A percentile compares a stretch with the other conserved stretches of the same genome.
Evolutionary conservation across 2,329 filamentous ascomycete species (phyloP).

Genomic region (Colletotrichum caudatum): DNA sequence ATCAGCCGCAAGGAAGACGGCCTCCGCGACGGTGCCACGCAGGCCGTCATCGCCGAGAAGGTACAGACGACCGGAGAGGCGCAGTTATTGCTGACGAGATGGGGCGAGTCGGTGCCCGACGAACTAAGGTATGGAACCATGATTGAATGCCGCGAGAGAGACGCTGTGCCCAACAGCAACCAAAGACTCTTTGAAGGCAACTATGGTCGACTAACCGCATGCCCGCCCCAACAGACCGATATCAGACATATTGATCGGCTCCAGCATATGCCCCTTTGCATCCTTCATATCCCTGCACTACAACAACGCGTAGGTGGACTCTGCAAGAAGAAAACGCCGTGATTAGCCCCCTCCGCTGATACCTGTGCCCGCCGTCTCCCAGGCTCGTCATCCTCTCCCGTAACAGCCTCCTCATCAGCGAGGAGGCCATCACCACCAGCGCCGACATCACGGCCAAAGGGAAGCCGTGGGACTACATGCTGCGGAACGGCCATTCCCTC

Average conservation of each 20-base stretch:
- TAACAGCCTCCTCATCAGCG: constrained; percentile 36
- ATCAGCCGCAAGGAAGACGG: constrained; percentile 32
- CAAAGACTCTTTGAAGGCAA: too few species aligned
- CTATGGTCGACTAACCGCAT: background rate
- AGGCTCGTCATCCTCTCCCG: constrained; percentile 27
- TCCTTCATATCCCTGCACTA: constrained; percentile 33
- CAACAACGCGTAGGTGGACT: constrained; percentile 20
- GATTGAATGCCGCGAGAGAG: background rate
- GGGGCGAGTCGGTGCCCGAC: constrained; percentile 35
- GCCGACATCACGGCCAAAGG: constrained; percentile 32
- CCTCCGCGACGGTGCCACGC: background rate
- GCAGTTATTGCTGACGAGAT: constrained; percentile 30
- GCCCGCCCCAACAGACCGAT: constrained; percentile 6
- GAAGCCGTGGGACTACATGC: constrained; percentile 34
- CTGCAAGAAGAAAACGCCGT: background rate
- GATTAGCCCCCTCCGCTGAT: background rate
- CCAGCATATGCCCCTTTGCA: constrained; percentile 28
- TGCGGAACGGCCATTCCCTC: constrained; percentile 30
- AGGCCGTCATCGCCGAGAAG: constrained; percentile 32
- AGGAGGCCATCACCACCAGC: constrained; percentile 23
- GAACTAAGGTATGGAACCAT: constrained; percentile 22
- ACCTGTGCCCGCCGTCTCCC: accelerated
- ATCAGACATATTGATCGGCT: constrained; percentile 36
- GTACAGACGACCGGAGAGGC: constrained; percentile 33
- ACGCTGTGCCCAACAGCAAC: background rate